Conservation (phyloP, 768 basidiomycete species). For the Lactifluus subvellereus region DNA sequence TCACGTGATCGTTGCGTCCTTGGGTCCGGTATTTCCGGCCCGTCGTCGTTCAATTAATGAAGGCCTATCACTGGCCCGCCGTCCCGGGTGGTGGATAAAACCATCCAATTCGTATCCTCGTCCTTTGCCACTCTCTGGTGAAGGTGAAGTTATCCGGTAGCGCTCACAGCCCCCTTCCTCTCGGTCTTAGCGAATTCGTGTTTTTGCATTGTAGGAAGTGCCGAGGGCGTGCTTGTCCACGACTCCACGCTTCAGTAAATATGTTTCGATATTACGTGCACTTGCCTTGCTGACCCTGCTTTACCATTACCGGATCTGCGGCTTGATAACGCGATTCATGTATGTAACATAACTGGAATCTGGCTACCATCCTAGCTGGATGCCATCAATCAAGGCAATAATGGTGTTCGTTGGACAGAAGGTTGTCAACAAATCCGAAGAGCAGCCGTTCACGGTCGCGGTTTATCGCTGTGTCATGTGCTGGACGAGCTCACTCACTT, state of each 20-base stretch:
- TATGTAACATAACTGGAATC: background rate
- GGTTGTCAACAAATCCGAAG: background rate
- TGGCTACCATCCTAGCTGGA: background rate
- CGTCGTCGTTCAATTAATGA: background rate
- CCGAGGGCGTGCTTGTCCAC: too few species aligned
- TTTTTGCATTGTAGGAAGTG: too few species aligned
- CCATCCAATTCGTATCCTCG: too few species aligned
- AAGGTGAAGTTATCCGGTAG: too few species aligned
- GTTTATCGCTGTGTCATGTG: background rate
- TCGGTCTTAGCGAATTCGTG: too few species aligned
- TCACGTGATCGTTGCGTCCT: conserved; percentile 13
- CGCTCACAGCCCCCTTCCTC: too few species aligned
- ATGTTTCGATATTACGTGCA: too few species aligned
- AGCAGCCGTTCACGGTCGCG: background rate
- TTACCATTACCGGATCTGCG: background rate
- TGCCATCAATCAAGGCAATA: background rate
- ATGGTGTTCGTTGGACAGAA: background rate
- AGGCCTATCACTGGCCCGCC: background rate
- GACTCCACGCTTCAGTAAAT: too few species aligned
- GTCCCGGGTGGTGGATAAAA: background rate
- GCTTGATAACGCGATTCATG: background rate
- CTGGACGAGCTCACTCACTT: background rate
- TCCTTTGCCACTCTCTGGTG: too few species aligned
- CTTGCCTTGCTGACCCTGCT: background rate
- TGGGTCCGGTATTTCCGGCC: background rate